phyloP scores from a whole-genome alignment of 768 basidiomycete species.

The Clitopilus hobsonii region DNA sequence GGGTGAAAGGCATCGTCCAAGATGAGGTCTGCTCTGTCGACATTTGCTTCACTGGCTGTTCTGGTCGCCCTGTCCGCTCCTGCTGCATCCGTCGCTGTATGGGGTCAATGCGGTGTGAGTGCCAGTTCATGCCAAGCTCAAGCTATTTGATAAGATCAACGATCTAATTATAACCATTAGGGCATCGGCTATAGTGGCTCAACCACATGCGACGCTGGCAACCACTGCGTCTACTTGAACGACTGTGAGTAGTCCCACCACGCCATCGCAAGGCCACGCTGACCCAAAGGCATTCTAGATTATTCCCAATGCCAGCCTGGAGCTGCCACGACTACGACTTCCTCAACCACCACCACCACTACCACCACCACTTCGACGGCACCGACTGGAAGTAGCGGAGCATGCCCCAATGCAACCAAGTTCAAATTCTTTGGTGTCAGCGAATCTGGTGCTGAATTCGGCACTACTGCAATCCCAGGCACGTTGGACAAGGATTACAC shows the following conservation, averaged over 20 bases:
- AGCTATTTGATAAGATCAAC: not conserved
- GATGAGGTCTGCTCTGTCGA: constrained; percentile 25
- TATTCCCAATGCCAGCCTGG: constrained; percentile 46
- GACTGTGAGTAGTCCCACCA: constrained; percentile 26
- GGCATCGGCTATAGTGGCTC: constrained; percentile 39
- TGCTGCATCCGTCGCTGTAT: constrained; percentile 33
- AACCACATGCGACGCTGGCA: constrained; percentile 41
- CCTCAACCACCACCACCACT: constrained; percentile 4
- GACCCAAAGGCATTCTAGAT: constrained; percentile 19
- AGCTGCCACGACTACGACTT: constrained; percentile 17
- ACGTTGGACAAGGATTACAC: constrained; percentile 40
- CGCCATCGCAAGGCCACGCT: not conserved
- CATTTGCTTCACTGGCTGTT: constrained; percentile 28
- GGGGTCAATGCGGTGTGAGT: constrained; percentile 48
- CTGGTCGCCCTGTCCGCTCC: constrained; percentile 21
- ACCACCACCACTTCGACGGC: constrained; percentile 23
- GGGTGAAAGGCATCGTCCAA: constrained; percentile 1
- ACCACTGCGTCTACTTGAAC: constrained; percentile 35
- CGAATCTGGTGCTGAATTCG: constrained; percentile 61
- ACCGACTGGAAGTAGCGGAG: constrained; percentile 20
- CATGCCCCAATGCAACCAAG: constrained; percentile 43
- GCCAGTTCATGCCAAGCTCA: not conserved
- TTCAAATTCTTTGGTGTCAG: constrained; percentile 64
- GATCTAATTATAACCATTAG: constrained; percentile 5
- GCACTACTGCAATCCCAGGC: constrained; percentile 40